Evolutionary conservation across 345 rosid species (phyloP).

Genomic region (Populus nigra): DNA sequence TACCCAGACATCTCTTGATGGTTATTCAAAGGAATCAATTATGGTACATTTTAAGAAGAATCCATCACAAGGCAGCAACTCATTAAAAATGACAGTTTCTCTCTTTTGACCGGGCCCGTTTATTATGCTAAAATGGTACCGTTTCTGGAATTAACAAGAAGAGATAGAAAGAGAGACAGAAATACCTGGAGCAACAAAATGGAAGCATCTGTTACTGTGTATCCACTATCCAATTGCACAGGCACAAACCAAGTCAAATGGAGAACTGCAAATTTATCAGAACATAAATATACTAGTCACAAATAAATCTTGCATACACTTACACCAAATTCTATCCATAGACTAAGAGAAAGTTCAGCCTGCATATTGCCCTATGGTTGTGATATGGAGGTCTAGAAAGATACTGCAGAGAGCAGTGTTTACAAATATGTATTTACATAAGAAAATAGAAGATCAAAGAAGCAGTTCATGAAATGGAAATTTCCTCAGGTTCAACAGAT

Average conservation of each 20-base stretch:
- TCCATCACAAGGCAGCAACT: neutral
- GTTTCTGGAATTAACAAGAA: neutral
- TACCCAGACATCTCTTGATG: neutral
- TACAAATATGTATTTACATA: neutral
- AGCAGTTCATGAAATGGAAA: neutral
- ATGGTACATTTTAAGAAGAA: neutral
- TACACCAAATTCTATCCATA: neutral
- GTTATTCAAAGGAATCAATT: neutral
- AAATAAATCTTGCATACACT: neutral
- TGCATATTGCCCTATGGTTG: neutral
- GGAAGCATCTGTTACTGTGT: neutral
- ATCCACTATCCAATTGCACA: neutral
- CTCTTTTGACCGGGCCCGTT: neutral
- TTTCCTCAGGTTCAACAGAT: neutral
- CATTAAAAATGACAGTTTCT: neutral
- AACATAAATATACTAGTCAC: neutral
- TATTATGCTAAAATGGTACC: neutral
- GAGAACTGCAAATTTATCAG: slow-evolving; percentile 9
- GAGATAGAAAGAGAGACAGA: neutral
- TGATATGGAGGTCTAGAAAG: neutral
- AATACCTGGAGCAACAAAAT: slow-evolving; percentile 27
- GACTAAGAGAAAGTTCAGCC: neutral
- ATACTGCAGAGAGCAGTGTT: neutral
- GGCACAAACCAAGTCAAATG: slow-evolving; percentile 4
- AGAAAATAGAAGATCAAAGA: neutral